phyloP scores from a whole-genome alignment of 1,284 basidiomycete genomes.

The Jaminaea rosea region DNA sequence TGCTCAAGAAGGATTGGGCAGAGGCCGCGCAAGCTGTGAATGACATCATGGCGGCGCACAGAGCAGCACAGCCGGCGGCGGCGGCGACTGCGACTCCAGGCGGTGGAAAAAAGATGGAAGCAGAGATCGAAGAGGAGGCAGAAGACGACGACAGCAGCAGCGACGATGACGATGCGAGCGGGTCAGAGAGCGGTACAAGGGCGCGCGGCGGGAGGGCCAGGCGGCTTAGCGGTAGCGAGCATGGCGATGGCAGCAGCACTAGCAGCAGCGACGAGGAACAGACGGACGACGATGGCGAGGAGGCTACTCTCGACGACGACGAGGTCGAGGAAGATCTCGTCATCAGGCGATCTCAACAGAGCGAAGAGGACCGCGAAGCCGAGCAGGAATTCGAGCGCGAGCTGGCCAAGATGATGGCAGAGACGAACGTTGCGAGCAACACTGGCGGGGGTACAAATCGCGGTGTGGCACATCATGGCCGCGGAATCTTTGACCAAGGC shows the following conservation, averaged over 20 bases:
- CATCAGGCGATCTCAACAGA: not conserved
- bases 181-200: no score
- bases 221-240: no score
- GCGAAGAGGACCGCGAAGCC: slow-evolving; percentile 59
- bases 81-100: slow-evolving; percentile 1
- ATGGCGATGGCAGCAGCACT: no score
- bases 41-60: slow-evolving; percentile 62
- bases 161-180: slow-evolving; percentile 55
- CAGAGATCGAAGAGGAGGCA: slow-evolving; percentile 34
- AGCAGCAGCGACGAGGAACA: not conserved
- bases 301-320: slow-evolving; percentile 21
- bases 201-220: no score
- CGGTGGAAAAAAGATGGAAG: no score
- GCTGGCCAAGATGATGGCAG: slow-evolving; percentile 80
- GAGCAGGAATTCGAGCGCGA: slow-evolving; percentile 91
- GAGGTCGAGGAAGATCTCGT: slow-evolving; percentile 6
- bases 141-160: slow-evolving; percentile 56
- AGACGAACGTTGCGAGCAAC: slow-evolving; percentile 45
- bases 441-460: slow-evolving; percentile 49
- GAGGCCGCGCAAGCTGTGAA: slow-evolving; percentile 81
- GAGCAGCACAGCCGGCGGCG: slow-evolving; percentile 4
- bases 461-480: slow-evolving; percentile 3
- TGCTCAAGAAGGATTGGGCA: slow-evolving; percentile 62
- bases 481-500: slow-evolving; percentile 10
- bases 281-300: slow-evolving; percentile 28